Evolutionary conservation across 495 filamentous ascomycete species (phyloP).

Genomic region (Neurospora sp.): DNA sequence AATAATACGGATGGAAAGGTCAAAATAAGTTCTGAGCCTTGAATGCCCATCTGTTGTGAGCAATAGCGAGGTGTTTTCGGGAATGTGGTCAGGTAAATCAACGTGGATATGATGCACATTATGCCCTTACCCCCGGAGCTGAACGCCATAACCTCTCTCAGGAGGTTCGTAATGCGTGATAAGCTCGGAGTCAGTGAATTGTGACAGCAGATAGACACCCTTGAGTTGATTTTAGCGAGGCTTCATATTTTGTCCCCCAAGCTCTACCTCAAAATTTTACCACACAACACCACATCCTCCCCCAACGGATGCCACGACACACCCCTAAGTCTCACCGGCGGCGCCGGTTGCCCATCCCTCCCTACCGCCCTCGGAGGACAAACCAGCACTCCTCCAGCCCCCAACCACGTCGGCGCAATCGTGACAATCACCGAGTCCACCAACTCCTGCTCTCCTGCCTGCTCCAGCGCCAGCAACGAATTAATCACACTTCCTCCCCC

Average conservation of each 20-base stretch:
- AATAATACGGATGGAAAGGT: neutral
- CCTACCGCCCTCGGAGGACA: constrained; percentile 45
- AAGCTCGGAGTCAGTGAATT: neutral
- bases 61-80: neutral
- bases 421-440: constrained; percentile 72
- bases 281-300: constrained; percentile 72
- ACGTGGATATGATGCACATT: neutral
- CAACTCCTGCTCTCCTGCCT: constrained; percentile 39
- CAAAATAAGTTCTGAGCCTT: neutral
- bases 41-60: neutral
- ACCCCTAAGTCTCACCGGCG: constrained; percentile 52
- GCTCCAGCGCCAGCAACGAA: constrained; percentile 50
- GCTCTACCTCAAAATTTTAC: constrained; percentile 30
- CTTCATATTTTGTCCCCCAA: neutral
- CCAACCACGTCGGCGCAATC: constrained; percentile 76
- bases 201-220: neutral
- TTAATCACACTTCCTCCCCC: constrained; percentile 73
- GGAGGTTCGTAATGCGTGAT: neutral
- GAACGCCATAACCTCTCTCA: neutral
- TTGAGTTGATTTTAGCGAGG: neutral
- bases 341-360: constrained; percentile 38
- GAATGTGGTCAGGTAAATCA: neutral
- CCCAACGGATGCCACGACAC: constrained; percentile 67
- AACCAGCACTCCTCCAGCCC: constrained; percentile 65
- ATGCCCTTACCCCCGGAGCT: neutral